These are phyloP conservation scores for Baorangia bicolor DNA, from an alignment of 768 basidiomycete species.

Conservation along the genomic window DNA sequence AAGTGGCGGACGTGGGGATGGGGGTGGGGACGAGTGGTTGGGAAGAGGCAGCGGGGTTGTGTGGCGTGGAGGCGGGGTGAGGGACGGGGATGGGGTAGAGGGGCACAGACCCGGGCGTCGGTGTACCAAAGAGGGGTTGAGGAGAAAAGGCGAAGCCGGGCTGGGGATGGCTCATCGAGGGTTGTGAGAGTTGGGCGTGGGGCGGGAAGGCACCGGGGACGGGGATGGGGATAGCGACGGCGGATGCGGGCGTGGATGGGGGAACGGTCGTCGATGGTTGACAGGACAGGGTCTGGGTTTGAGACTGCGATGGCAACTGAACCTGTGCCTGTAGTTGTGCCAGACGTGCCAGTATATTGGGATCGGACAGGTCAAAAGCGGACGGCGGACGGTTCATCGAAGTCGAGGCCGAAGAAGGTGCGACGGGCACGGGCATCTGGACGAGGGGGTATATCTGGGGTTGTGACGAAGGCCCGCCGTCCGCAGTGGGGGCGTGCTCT, in stretches of 20 bases:
- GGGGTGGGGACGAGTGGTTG: neutral
- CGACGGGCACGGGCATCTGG: neutral
- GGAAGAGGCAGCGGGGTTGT: neutral
- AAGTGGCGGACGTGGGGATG: neutral
- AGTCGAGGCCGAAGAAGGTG: neutral
- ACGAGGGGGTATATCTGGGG: neutral
- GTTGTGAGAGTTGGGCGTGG: neutral
- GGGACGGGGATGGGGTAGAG: neutral
- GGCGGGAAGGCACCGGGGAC: neutral
- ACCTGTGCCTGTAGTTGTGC: slow-evolving; percentile 25
- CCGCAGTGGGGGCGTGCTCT: neutral
- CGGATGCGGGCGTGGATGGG: neutral
- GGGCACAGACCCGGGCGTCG: neutral
- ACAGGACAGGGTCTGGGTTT: neutral
- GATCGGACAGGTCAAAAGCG: slow-evolving; percentile 25
- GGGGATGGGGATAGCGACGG: neutral
- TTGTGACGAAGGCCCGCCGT: slow-evolving; percentile 2
- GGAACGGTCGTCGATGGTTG: slow-evolving; percentile 1
- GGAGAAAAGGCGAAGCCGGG: neutral
- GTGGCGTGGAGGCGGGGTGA: neutral
- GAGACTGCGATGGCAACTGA: slow-evolving; percentile 8
- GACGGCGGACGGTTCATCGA: neutral
- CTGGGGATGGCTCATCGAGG: slow-evolving; percentile 12
- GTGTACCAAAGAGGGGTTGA: neutral
- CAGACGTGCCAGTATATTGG: slow-evolving; percentile 22